Conservation (phyloP, 441 rosid species). For the Syzygium malaccense region DNA sequence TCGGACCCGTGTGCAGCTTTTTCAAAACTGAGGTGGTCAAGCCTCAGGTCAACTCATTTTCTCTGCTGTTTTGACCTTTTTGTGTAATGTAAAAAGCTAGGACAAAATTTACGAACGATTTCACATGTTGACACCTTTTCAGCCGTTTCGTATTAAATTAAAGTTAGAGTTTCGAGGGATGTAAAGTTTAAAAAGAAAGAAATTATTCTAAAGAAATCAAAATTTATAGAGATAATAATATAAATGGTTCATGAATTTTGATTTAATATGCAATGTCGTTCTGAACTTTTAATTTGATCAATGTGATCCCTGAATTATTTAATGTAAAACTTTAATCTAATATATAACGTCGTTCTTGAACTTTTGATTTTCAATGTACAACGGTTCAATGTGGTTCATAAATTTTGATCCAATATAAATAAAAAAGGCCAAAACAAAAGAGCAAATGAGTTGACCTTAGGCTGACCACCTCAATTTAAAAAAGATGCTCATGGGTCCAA, state of each 20-base stretch:
- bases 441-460: too few relatives aligned
- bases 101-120: neutral
- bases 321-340: neutral
- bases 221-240: neutral
- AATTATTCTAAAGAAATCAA: neutral
- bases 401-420: too few relatives aligned
- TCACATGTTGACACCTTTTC: neutral
- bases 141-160: neutral
- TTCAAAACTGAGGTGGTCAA: neutral
- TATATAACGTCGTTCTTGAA: too few relatives aligned
- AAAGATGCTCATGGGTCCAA: too few relatives aligned
- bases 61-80: neutral
- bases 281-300: neutral
- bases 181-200: neutral
- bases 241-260: fast-evolving
- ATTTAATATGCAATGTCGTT: fast-evolving
- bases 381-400: too few relatives aligned
- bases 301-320: neutral
- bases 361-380: too few relatives aligned
- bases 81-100: neutral
- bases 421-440: too few relatives aligned
- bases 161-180: neutral
- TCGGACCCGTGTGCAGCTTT: neutral
- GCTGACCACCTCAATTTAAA: too few relatives aligned
- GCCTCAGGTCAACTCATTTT: neutral